These are phyloP conservation scores for Cicer cuneatum DNA, from an alignment of 306 rosid genomes.

Conservation along the genomic window DNA sequence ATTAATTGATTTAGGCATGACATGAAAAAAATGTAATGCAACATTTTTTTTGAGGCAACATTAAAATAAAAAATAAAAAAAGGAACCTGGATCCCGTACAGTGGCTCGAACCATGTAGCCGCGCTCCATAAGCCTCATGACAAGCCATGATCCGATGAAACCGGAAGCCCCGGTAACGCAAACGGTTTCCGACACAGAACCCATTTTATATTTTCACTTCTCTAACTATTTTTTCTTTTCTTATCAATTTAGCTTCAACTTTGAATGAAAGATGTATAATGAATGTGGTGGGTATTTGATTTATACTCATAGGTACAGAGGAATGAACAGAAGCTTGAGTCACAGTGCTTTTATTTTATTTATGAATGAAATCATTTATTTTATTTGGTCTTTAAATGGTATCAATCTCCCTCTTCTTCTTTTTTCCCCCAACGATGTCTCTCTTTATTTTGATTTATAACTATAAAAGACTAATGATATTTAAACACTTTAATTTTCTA, in stretches of 20 bases:
- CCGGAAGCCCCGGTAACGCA: conserved; percentile 87
- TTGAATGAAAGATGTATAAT: not conserved
- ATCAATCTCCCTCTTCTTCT: no score
- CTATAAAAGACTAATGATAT: no score
- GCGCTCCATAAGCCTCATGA: conserved; percentile 71
- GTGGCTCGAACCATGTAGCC: conserved; percentile 85
- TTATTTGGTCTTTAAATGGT: no score
- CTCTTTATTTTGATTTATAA: no score
- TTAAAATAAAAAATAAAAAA: not conserved
- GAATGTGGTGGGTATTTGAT: not conserved
- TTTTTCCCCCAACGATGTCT: no score
- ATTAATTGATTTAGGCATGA: not conserved
- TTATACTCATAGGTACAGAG: no score
- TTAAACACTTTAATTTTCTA: no score
- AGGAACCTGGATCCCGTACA: conserved; percentile 73
- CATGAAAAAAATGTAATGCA: not conserved
- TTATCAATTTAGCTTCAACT: not conserved
- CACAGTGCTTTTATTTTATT: not conserved
- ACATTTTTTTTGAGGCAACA: no score
- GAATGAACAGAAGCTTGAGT: no score
- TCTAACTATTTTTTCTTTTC: not conserved
- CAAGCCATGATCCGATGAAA: conserved; percentile 81
- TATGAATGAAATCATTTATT: no score
- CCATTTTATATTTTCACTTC: conserved; percentile 29
- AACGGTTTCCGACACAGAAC: conserved; percentile 48